Evolutionary conservation across 2,329 filamentous ascomycete species (phyloP), one percentile per base, ranked within the genome.

Genomic region (Penicillium thymicola): DNA sequence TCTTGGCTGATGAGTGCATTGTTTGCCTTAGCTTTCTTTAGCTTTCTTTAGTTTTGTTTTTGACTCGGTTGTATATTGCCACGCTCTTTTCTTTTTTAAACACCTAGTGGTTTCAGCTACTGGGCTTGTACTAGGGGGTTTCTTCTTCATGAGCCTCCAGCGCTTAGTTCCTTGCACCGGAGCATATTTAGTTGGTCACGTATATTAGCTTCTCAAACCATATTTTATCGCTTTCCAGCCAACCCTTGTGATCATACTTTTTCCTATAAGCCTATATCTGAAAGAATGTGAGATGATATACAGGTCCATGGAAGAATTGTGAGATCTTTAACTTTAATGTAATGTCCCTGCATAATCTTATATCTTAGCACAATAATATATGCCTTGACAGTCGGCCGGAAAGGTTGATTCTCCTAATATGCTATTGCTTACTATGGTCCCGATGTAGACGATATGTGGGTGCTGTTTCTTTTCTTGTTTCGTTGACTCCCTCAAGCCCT

Each of bases 301-400:
- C 23, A 44, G 14, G 18, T 44, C 32, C n/a, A 14, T 28, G 16
- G 13, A 44, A 2, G 25, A 27, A 37, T n/a, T 30, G 54, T 55
- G 41, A 55, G 54, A 55, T 52, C 48, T 37, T 55, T 52, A 55
- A 55, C 47, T 44, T 43, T 41, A 41, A 52, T 41, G n/a, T 41
- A 41, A 52, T 41, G n/a, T 14, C 54, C 41, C 42, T 55, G 54
- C 54, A 55, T 46, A 32, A 51, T 44, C 42, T 37, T 27, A 55
- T 14, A 13, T 46, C 54, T 55, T 55, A 48, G 54, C 54, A 41
- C 14, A 1, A 8, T 18, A n/a, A n/a, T 30, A 43, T 43, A 43
- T 43, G n/a, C 14, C 10, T 51, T 11, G 21, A 34, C 10, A 21
- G 4, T 36, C 5, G 34, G 25, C 27, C 16, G 16, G 14, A 5